Base-by-base conservation (phyloP, 768 basidiomycete genomes). In the Chalciporus chontae region DNA sequence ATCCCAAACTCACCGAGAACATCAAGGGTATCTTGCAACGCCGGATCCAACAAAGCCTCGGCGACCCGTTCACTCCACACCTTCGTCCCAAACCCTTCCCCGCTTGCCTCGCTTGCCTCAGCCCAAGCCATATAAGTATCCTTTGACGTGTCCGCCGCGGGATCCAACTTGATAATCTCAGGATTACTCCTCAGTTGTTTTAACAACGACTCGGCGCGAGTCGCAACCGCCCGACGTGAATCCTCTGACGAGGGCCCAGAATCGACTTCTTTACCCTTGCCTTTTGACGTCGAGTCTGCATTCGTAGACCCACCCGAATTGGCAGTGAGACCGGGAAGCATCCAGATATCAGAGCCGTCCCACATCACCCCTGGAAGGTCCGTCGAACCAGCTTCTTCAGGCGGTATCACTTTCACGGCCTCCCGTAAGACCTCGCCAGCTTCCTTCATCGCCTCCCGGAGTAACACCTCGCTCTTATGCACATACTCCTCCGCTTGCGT, bases 351-450 rank as follows among this genome's bases (percentile, higher is more conserved):
- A 27, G 83, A 71, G 1, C 91, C 93, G 64, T 94, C 93, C 91
- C 91, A 94, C 38, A 80, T 56, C 23, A 84, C 62, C 4, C 77
- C 79, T 3, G 68, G 63, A 27, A 60, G 54, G 2, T 68, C 61
- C 40, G 53, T 43, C 13, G 62, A 19, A 7, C 58, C 64, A 0
- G 62, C 70, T 39, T 77, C 77, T 32, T 87, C 84, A 1, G 94
- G 94, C 0, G 94, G 94, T 13, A 97, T 75, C 44, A 96, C 87
- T 66, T 94, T 94, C 59, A 97, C 91, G 10, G 90, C 92, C 43
- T 97, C 94, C 45, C 78, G 83, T 9, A 94, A 71, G 14, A 86
- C 84, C 54, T 88, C 92, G 49, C 88, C 79, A 7, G 89, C 87
- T 60, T 90, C 90, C 59, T 82, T 85, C 59, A 90, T 77, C 2